These are phyloP conservation scores for Dentipellis fragilis DNA, from an alignment of 768 basidiomycete species.

Conservation along the genomic window DNA sequence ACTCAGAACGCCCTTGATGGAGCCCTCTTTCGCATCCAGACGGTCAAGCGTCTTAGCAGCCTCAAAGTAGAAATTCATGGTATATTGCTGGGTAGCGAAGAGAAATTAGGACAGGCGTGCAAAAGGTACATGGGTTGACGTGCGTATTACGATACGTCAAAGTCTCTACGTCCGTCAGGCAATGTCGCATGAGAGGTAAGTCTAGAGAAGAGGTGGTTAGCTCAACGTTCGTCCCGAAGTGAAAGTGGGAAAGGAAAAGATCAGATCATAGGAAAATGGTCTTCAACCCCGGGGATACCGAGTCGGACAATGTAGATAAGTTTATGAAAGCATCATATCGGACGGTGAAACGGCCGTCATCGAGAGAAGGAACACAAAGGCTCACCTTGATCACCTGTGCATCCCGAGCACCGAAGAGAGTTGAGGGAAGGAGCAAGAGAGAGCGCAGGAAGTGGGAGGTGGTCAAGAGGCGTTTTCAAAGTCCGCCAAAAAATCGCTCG, in stretches of 20 bases:
- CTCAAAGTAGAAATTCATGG: constrained; percentile 95
- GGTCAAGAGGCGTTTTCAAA: not conserved
- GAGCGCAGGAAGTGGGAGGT: not conserved
- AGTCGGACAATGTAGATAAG: constrained; percentile 94
- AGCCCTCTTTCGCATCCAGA: constrained; percentile 84
- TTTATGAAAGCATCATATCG: constrained; percentile 43
- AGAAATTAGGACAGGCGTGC: constrained; percentile 3
- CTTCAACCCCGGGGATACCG: constrained; percentile 42
- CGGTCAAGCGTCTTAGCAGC: constrained; percentile 77
- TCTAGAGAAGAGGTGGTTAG: constrained; percentile 13
- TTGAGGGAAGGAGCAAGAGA: not conserved
- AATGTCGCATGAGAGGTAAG: not conserved
- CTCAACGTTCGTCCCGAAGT: not conserved
- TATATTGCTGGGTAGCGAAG: constrained; percentile 10
- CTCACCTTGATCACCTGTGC: constrained; percentile 7
- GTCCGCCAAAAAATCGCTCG: not conserved
- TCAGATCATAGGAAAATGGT: constrained; percentile 19
- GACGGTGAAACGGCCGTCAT: not conserved
- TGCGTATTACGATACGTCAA: not conserved
- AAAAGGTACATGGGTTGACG: constrained; percentile 2
- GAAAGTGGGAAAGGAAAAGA: not conserved
- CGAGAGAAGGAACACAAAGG: not conserved
- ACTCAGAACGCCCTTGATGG: constrained; percentile 76
- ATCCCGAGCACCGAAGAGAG: not conserved
- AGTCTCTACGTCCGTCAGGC: not conserved